Conservation (phyloP, 192 early-diverging fungal species). For the Umbelopsis sp. region DNA sequence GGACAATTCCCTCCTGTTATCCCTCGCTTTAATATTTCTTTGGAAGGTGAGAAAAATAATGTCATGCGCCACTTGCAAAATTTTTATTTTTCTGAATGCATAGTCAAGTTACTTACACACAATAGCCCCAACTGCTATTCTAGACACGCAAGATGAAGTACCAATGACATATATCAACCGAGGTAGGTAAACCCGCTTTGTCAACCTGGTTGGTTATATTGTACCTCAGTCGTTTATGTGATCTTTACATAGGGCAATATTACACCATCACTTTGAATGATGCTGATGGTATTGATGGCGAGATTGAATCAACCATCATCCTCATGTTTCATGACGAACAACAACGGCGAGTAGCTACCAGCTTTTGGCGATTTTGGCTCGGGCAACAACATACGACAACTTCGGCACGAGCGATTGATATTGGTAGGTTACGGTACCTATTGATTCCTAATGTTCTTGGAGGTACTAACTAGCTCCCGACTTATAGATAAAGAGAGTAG, state of each 20-base stretch:
- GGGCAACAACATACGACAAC: slow-evolving; percentile 65
- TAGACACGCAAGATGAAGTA: slow-evolving; percentile 55
- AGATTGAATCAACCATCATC: slow-evolving; percentile 56
- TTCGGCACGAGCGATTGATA: slow-evolving; percentile 63
- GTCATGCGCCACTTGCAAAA: background rate
- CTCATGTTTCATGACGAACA: slow-evolving; percentile 74
- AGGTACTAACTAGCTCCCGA: background rate
- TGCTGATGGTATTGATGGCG: slow-evolving; percentile 45
- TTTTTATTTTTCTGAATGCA: background rate
- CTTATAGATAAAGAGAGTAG: slow-evolving; percentile 53
- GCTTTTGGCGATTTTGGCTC: slow-evolving; percentile 78
- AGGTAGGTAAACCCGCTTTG: slow-evolving; percentile 49
- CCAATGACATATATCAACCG: slow-evolving; percentile 75
- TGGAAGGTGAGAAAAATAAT: slow-evolving; percentile 20
- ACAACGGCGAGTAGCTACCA: slow-evolving; percentile 61
- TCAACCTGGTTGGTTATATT: background rate
- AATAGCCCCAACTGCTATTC: slow-evolving; percentile 57
- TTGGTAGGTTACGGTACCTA: slow-evolving; percentile 43
- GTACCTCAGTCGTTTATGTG: background rate
- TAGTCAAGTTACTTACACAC: background rate
- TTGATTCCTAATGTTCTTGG: background rate
- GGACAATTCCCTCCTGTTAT: background rate
- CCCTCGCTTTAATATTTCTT: slow-evolving; percentile 11
- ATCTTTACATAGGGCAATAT: slow-evolving; percentile 46
- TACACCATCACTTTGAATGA: slow-evolving; percentile 63